Percentiles rank a stretch among this genome's conserved stretches.
phyloP scores from a whole-genome alignment of 2,329 filamentous ascomycete species.

The Delphinella strobiligena region DNA sequence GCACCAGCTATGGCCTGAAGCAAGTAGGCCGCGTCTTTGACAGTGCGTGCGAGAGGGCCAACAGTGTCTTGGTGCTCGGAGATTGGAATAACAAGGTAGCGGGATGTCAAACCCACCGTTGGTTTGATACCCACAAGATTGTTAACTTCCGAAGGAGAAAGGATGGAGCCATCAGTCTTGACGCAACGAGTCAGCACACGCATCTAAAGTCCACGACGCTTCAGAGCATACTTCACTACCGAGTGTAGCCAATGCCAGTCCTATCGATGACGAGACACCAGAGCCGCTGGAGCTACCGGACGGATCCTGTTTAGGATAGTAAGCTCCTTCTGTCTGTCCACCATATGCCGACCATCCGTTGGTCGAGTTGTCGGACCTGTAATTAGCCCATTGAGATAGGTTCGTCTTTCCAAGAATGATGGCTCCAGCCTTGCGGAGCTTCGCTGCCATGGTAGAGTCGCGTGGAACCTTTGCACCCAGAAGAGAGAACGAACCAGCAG shows the following conservation, averaged over 20 bases:
- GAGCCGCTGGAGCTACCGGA: conserved; percentile 50
- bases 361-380: conserved; percentile 42
- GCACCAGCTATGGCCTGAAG: conserved; percentile 47
- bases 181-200: too few species aligned
- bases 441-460: conserved; percentile 48
- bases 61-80: conserved; percentile 44
- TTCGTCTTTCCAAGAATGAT: conserved; percentile 57
- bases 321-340: conserved; percentile 50
- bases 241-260: conserved; percentile 45
- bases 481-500: conserved; percentile 52
- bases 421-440: conserved; percentile 48
- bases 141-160: conserved; percentile 43
- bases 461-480: conserved; percentile 43
- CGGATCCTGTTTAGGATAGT: conserved; percentile 50
- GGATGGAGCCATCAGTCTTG: conserved; percentile 52
- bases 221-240: conserved; percentile 40
- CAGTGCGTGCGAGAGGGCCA: conserved; percentile 46
- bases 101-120: conserved; percentile 52
- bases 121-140: conserved; percentile 58
- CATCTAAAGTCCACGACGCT: background rate
- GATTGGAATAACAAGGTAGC: conserved; percentile 54
- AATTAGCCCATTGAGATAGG: conserved; percentile 54
- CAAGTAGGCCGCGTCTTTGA: conserved; percentile 46
- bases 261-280: conserved; percentile 47
- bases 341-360: conserved; percentile 55